These are phyloP conservation scores for Cenchrus fungigraminus DNA, from an alignment of 176 grass and related monocot genomes.

Conservation along the genomic window DNA sequence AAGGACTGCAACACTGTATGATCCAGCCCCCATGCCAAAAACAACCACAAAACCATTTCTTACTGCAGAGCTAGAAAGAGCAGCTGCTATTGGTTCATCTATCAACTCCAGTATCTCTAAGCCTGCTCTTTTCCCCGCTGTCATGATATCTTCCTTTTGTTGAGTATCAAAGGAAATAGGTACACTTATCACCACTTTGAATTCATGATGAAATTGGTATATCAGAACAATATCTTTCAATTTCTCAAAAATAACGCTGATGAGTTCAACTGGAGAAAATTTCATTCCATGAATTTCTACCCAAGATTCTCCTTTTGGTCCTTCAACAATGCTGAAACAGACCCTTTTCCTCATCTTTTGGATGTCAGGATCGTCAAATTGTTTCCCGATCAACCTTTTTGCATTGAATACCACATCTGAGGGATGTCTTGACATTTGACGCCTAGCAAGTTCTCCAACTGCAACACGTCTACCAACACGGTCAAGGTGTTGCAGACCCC, in stretches of 20 bases:
- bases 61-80: not conserved
- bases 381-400: constrained; percentile 1
- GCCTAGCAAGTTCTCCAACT: constrained; percentile 27
- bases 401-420: constrained; percentile 4
- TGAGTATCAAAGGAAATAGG: not conserved
- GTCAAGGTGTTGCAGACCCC: not conserved
- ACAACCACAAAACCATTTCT: not conserved
- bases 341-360: constrained; percentile 12
- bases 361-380: not conserved
- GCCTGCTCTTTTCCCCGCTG: not conserved
- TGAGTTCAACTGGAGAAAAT: constrained; percentile 2
- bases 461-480: not conserved
- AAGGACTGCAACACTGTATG: constrained; percentile 2
- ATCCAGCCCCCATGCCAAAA: constrained; percentile 28
- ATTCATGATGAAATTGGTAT: not conserved
- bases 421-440: not conserved
- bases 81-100: constrained; percentile 23
- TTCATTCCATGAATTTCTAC: not conserved
- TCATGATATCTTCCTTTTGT: constrained; percentile 1
- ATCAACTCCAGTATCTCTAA: not conserved
- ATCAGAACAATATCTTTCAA: constrained; percentile 1
- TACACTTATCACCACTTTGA: constrained; percentile 11
- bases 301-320: not conserved
- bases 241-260: not conserved
- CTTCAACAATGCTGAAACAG: constrained; percentile 23